These are phyloP conservation scores for Sutorius australiensis DNA, from an alignment of 768 basidiomycete species.

Conservation along the genomic window DNA sequence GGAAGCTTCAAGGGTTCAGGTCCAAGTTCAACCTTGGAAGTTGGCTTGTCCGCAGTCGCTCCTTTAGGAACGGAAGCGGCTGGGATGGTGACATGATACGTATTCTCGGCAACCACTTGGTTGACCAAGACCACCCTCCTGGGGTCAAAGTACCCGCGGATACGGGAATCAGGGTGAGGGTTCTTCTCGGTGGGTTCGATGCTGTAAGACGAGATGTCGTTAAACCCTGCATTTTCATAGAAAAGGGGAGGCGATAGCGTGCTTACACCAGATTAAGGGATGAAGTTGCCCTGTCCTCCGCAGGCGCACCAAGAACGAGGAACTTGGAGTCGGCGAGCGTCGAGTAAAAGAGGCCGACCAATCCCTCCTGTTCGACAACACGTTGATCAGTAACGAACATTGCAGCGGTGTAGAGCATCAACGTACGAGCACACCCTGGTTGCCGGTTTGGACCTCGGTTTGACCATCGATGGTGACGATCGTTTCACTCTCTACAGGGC, in stretches of 20 bases:
- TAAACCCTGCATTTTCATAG: background rate
- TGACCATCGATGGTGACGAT: constrained; percentile 24
- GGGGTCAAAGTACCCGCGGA: constrained; percentile 34
- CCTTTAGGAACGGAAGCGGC: constrained; percentile 14
- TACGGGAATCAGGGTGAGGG: constrained; percentile 11
- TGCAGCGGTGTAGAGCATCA: background rate
- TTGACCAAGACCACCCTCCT: constrained; percentile 31
- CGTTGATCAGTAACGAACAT: background rate
- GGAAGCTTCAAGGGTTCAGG: constrained; percentile 14
- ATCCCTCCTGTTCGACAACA: constrained; percentile 16
- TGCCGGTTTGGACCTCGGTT: constrained; percentile 26
- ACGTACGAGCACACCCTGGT: constrained; percentile 27
- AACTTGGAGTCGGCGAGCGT: constrained; percentile 32
- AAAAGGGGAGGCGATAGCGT: background rate
- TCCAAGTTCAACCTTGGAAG: constrained; percentile 21
- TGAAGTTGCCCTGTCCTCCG: constrained; percentile 29
- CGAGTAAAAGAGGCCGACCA: constrained; percentile 39
- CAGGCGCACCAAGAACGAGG: constrained; percentile 33
- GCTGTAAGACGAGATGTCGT: constrained; percentile 6
- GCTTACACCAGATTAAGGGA: constrained; percentile 41
- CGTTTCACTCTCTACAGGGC: constrained; percentile 8
- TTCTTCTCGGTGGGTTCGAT: constrained; percentile 30
- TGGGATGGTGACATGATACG: constrained; percentile 24
- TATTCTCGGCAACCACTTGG: constrained; percentile 30
- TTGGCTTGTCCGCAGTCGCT: background rate